Base-by-base conservation (phyloP, 768 basidiomycete species). In the Boletus pseudo-olivaceus region DNA sequence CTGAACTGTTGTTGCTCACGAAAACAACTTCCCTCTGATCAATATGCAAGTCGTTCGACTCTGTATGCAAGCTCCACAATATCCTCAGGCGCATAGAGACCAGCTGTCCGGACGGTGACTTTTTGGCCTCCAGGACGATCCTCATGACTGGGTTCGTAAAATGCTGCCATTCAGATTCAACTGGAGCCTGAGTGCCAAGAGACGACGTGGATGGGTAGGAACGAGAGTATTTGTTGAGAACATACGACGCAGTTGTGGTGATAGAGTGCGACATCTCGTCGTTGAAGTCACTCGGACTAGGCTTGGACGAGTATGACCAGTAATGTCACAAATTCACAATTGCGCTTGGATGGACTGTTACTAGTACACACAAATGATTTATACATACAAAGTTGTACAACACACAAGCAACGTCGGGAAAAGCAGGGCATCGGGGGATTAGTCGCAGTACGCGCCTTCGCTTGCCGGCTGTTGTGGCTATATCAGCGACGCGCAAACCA, bases 401-500 rank as follows among this genome's bases (percentile, higher is more conserved):
- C 42, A 54, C 23, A 38, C 15, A 14, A 38, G 2, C 15, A 47
- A 7, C 38, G 1, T 42, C 37, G 27, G 23, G 23, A 23, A 23
- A 23, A 23, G 23, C 2, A 23, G 4, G 2, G 2, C 4, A 23
- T 23, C 23, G 4, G 38, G 27, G 10, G 33, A 57, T 79, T 63
- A 93, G 69, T 93, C 91, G 63, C 85, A 87, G 72, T 89, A 92
- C 20, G 90, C 91, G 26, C 91, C 91, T 47, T 84, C 72, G 64
- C 78, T 90, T 44, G 91, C 91, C 52, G 90, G 87, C 91, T 93
- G 61, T 26, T 35, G 55, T 33, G 48, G 58, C 37, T 41, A 23
- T 29, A 53, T 62, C 47, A 58, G 51, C 27, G 34, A 49, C 29
- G 52, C 9, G 15, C 19, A 48, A 35, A 12, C 20, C 45, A 49